Conservation (phyloP, 202 grass and related monocot species). For the Zizania palustris region DNA sequence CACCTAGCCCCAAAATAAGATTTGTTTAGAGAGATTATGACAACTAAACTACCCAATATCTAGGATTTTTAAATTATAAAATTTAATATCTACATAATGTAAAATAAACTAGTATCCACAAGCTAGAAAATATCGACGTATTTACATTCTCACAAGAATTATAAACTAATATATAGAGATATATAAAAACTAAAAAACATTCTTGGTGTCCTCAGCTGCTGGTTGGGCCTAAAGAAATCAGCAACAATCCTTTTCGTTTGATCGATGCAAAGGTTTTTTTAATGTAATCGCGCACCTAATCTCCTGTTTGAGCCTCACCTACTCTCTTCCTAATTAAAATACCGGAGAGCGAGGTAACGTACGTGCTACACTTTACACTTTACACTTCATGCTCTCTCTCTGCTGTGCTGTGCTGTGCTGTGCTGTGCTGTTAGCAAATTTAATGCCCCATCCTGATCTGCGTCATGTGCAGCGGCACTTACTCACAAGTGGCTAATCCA, state of each 20-base stretch:
- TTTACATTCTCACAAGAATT: no score
- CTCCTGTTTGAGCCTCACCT: constrained; percentile 22
- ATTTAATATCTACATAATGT: no score
- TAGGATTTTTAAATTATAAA: no score
- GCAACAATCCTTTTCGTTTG: neutral
- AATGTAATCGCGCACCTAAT: constrained; percentile 25
- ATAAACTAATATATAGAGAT: no score
- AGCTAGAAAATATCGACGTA: no score
- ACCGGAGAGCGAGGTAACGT: constrained; percentile 25
- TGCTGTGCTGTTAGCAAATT: neutral
- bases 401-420: neutral
- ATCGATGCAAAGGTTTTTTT: neutral
- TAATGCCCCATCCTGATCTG: neutral
- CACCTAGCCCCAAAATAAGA: no score
- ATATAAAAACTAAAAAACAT: no score
- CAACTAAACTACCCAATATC: no score
- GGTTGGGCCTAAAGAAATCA: neutral
- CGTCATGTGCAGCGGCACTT: neutral
- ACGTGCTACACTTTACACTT: constrained; percentile 37
- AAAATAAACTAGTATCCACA: no score
- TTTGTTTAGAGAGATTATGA: no score
- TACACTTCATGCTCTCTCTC: constrained; percentile 31
- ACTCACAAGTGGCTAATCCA: neutral
- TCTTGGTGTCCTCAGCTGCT: no score
- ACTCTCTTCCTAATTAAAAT: constrained; percentile 31